Evolutionary conservation across 2,329 filamentous ascomycete genomes (phyloP), one percentile per base, ranked within the genome.

Genomic region (Hypoxylon rubiginosum): DNA sequence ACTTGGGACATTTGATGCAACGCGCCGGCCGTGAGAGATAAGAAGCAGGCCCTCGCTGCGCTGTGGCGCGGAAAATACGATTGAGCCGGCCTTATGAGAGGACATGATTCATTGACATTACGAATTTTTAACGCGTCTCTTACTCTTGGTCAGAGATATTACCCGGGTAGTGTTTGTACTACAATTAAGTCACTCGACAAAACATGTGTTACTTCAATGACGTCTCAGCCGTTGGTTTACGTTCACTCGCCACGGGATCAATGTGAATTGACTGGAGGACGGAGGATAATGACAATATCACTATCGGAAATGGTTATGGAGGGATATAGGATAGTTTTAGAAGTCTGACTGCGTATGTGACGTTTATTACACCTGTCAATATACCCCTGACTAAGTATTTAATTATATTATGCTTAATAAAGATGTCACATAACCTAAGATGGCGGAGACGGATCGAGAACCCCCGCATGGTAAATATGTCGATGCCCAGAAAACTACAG

Each of bases 361-460:
- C n/a, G n/a, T n/a, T n/a, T n/a, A n/a, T n/a, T n/a, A n/a, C n/a
- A n/a, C n/a, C n/a, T n/a, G n/a, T n/a, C n/a, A n/a, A n/a, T n/a
- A n/a, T n/a, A n/a, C n/a, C n/a, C n/a, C n/a, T n/a, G n/a, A n/a
- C n/a, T 41, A 49, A 52, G 53, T 45, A 56, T 51, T 62, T 46
- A 46, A 46, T 46, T 51, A 41, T 58, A 39, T 59, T 26, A 63
- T 63, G 48, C 53, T 63, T 46, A 53, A 58, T 26, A 39, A 36
- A 52, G 48, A 52, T 48, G 39, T 52, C 43, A 36, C 41, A 54
- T 48, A 63, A 30, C 48, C 53, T 54, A 62, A 65, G 63, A 62
- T 66, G 54, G 68, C 66, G 58, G 68, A 69, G 62, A 66, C 70
- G 68, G 68, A 71, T 70, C 61, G 63, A 72, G 62, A 69, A 62